These are phyloP conservation scores for Chloromonas sp. DNA, from an alignment of 163 green algal genomes.

Conservation along the genomic window DNA sequence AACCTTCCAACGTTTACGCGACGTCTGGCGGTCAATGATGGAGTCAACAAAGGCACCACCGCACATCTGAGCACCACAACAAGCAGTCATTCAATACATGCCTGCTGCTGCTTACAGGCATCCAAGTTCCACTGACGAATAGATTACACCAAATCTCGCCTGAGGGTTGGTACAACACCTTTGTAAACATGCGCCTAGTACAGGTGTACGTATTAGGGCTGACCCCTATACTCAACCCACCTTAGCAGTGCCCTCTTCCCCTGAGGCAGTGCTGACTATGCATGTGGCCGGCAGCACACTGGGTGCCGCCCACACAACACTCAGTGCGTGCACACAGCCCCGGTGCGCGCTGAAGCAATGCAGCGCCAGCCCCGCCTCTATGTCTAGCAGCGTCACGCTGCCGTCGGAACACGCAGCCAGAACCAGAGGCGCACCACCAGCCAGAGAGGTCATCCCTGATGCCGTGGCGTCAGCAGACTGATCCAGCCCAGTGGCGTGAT, in stretches of 20 bases:
- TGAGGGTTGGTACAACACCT: no score
- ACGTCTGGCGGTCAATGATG: no score
- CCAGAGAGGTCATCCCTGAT: background rate
- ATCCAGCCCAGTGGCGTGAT: no score
- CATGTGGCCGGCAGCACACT: background rate
- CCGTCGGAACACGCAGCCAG: constrained; percentile 8
- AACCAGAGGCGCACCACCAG: background rate
- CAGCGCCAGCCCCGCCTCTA: background rate
- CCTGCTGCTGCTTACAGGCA: no score
- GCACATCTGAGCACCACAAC: no score
- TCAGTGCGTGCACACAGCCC: background rate
- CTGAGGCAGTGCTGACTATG: background rate
- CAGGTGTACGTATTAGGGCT: no score
- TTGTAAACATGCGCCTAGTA: no score
- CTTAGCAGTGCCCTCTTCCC: constrained; percentile 8
- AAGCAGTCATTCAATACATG: no score
- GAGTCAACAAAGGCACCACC: no score
- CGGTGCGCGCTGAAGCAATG: constrained; percentile 12
- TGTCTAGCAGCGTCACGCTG: constrained; percentile 5
- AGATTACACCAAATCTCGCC: no score
- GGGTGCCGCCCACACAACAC: background rate
- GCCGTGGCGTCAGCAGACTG: background rate
- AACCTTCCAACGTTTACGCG: no score
- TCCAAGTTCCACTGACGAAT: no score
- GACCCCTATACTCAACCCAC: background rate